These are phyloP conservation scores for Phaeosphaeria sp. DNA, from an alignment of 2,329 filamentous ascomycete species.

Conservation along the genomic window DNA sequence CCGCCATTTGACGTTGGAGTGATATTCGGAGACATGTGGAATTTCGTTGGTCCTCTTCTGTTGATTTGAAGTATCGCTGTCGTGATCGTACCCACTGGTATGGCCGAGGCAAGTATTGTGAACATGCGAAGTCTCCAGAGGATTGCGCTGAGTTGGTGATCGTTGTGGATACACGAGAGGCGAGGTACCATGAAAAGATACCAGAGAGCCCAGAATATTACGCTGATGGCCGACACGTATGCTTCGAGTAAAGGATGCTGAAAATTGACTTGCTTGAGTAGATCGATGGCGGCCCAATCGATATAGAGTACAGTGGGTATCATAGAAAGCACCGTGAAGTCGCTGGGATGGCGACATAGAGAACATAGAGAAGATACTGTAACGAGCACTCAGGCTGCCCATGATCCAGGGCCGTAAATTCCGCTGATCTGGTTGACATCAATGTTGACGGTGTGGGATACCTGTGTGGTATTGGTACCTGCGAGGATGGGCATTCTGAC, in stretches of 20 bases:
- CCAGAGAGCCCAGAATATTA: not conserved
- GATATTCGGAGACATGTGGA: no score
- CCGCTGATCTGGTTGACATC: slow-evolving; percentile 3
- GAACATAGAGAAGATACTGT: not conserved
- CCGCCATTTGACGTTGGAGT: no score
- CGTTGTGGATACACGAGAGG: no score
- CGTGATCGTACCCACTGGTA: no score
- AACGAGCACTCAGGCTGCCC: slow-evolving; percentile 4
- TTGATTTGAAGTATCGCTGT: no score
- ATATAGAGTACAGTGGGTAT: not conserved
- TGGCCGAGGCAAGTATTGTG: no score
- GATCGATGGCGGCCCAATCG: not conserved
- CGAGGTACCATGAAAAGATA: not conserved
- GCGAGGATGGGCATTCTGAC: no score
- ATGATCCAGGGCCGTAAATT: slow-evolving; percentile 8
- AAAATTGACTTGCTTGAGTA: not conserved
- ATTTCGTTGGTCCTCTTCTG: no score
- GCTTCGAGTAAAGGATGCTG: not conserved
- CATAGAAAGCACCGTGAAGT: not conserved
- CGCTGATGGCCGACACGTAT: not conserved
- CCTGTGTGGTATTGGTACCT: no score
- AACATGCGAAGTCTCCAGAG: no score
- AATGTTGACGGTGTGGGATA: no score
- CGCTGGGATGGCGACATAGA: not conserved
- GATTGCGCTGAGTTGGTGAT: no score